These are phyloP conservation scores for Lodderomyces jiufengensis DNA, from an alignment of 1,139 yeast genomes.

Conservation along the genomic window DNA sequence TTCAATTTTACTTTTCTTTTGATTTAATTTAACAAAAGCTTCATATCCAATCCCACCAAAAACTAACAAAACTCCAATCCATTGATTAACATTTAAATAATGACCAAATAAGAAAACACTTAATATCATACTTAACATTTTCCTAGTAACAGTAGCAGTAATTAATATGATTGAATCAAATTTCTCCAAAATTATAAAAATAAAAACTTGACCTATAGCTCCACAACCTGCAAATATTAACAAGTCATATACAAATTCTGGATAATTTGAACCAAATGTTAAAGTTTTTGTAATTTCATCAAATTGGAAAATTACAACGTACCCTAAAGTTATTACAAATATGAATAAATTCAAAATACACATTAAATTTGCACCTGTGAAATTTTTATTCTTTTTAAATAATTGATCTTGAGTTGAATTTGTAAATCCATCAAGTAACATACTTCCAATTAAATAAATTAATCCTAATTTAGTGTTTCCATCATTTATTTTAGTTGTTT, in stretches of 20 bases:
- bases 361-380: slow-evolving; percentile 81
- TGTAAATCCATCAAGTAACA: slow-evolving; percentile 85
- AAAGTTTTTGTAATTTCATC: slow-evolving; percentile 49
- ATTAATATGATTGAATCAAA: slow-evolving; percentile 83
- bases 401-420: slow-evolving; percentile 91
- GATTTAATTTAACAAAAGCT: slow-evolving; percentile 19
- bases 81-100: slow-evolving; percentile 55
- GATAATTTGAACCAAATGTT: slow-evolving; percentile 40
- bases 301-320: slow-evolving; percentile 41
- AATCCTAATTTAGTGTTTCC: slow-evolving; percentile 55
- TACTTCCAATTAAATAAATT: slow-evolving; percentile 52
- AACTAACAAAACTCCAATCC: slow-evolving; percentile 76
- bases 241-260: slow-evolving; percentile 54
- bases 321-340: slow-evolving; percentile 34
- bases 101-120: slow-evolving; percentile 88
- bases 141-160: slow-evolving; percentile 92
- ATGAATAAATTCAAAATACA: slow-evolving; percentile 67
- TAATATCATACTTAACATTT: slow-evolving; percentile 90
- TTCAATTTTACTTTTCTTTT: slow-evolving; percentile 5
- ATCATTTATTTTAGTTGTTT: slow-evolving; percentile 27
- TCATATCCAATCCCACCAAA: slow-evolving; percentile 61
- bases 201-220: slow-evolving; percentile 88
- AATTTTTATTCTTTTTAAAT: slow-evolving; percentile 39
- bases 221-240: slow-evolving; percentile 74
- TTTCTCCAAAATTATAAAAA: slow-evolving; percentile 75